Evolutionary conservation across 2,329 filamentous ascomycete genomes (phyloP).

Genomic region (Apiospora kogelbergensis): DNA sequence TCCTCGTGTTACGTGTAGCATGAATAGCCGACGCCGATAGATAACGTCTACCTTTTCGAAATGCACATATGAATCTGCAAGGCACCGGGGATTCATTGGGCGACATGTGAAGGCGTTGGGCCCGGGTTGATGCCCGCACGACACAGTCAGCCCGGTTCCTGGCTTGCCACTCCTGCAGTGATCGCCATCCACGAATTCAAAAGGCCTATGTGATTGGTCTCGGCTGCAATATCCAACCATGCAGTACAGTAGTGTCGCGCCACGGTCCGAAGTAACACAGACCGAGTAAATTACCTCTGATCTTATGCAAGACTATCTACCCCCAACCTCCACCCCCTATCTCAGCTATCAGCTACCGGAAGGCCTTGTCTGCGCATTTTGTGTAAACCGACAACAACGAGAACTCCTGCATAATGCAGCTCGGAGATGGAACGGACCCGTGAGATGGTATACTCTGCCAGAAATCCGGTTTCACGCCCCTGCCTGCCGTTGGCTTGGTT

Average conservation of each 20-base stretch:
- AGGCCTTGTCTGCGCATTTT: no score
- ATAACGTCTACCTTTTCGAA: background rate
- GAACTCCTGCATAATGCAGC: background rate
- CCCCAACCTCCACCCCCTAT: background rate
- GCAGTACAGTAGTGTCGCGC: background rate
- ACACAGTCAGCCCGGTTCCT: background rate
- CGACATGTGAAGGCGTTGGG: background rate
- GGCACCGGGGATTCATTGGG: background rate
- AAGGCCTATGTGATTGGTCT: background rate
- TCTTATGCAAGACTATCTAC: background rate
- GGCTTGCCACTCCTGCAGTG: background rate
- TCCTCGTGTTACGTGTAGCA: background rate
- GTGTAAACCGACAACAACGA: background rate
- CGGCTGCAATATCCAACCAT: background rate
- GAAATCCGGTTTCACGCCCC: background rate
- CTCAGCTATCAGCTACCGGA: background rate
- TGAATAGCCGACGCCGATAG: background rate
- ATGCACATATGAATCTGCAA: background rate
- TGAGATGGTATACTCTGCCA: background rate
- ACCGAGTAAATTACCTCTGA: background rate
- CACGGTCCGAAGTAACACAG: background rate
- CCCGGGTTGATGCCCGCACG: background rate
- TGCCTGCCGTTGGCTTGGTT: background rate
- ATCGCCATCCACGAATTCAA: background rate
- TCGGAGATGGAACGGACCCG: background rate